A percentile compares a stretch with the other conserved stretches of the same genome.
Conservation (phyloP, 2,329 filamentous ascomycete genomes). For the Fusarium equiseti region DNA sequence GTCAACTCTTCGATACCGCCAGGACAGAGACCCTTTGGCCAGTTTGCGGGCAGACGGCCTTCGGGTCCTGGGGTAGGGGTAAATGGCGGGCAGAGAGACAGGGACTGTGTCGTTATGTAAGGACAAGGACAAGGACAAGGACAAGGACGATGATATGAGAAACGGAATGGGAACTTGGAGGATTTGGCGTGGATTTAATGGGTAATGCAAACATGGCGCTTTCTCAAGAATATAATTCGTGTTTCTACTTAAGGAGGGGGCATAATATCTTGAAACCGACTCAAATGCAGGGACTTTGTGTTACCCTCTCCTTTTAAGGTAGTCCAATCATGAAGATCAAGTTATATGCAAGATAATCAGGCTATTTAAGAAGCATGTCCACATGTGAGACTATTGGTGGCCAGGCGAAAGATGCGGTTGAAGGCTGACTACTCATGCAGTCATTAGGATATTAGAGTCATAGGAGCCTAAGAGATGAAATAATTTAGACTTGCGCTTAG, state of each 20-base stretch:
- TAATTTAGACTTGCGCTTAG: neutral
- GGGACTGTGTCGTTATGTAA: conserved; percentile 39
- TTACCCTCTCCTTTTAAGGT: neutral
- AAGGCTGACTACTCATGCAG: neutral
- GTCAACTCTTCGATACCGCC: conserved; percentile 16
- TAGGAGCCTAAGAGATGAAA: neutral
- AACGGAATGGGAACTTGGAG: neutral
- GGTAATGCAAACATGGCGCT: conserved; percentile 10
- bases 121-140: neutral
- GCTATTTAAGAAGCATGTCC: neutral
- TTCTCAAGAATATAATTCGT: conserved; percentile 8
- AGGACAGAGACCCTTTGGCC: conserved; percentile 35
- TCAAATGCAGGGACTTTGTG: neutral
- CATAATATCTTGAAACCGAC: neutral
- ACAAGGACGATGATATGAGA: conserved; percentile 5
- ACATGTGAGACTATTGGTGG: neutral
- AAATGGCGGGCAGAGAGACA: conserved; percentile 27
- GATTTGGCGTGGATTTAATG: conserved; percentile 4
- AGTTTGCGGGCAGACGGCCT: conserved; percentile 42
- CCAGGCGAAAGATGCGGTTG: neutral
- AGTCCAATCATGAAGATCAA: neutral
- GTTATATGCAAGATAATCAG: neutral
- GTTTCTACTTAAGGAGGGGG: neutral
- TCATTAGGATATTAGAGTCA: neutral
- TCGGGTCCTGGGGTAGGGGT: conserved; percentile 36